Evolutionary conservation across 2,329 filamentous ascomycete genomes (phyloP), one percentile per base, ranked within the genome.

Genomic region (Colletotrichum sublineola): DNA sequence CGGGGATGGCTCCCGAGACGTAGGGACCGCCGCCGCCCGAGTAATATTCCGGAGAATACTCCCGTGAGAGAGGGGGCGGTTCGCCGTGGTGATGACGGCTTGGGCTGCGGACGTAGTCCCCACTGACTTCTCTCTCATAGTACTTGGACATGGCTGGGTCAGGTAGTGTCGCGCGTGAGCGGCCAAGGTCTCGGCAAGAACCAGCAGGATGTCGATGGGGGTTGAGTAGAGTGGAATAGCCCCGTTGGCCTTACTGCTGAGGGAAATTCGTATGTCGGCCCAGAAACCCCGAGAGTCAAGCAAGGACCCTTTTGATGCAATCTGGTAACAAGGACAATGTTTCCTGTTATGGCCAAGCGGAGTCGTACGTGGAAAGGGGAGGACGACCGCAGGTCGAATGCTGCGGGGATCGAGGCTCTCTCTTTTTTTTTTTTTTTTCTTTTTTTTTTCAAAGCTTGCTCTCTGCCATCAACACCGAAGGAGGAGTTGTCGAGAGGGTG

Each of bases 21-120:
- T 65, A 73, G 40, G 71, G 71, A 15, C 67, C 68, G 31, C 76
- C 77, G 58, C 78, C 78, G 56, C 79, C 79, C 6, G 80, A 79
- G 74, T 77, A 75, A 68, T 79, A 79, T 36, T 80, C 79, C 15
- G 81, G 80, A 12, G 80, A 81, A 42, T 74, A 67, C 53, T 77
- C 73, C 55, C 74, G 63, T 29, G 63, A 36, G 33, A 60, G 66
- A 14, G 68, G 69, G 38, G 67, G 67, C 24, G 62, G 62, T 55
- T 79, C 75, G 65, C 79, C 77, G 60, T 77, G 77, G 42, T 75
- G 76, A 60, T 61, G 73, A 38, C 53, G 74, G 31, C 62, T 63
- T 60, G 76, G 78, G 38, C 75, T 74, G 40, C 75, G 74, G 63
- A 67, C 69, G 63, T 77, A 75, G 53, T 77, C 75, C 63, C 81